Base-by-base conservation (phyloP, 2,329 filamentous ascomycete genomes). In the Aspergillus sp. region DNA sequence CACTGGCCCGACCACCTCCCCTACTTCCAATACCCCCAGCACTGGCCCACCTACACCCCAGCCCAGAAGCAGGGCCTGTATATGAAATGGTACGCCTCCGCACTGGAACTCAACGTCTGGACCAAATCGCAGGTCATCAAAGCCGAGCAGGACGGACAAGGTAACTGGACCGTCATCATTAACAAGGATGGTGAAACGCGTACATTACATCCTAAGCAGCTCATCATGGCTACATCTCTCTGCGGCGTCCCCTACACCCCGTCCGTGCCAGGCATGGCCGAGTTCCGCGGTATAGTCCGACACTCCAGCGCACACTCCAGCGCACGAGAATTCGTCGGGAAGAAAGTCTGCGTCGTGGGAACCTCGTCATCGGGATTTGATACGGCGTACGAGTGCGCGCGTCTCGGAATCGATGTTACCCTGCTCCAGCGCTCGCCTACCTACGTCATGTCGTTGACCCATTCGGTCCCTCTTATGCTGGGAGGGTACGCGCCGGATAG, bases 41-140 rank as follows among this genome's bases (percentile, higher is more conserved):
- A 66, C 51, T 72, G 69, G 69, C 70, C 70, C 14, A 71, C 66
- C 1, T 72, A 66, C 48, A 71, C 69, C 15, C 70, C 70, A 1
- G 67, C 66, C 12, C 62, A 69, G 46, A 71, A 72, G 62, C 64
- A 66, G 50, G 69, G 60, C 15, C 31, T 64, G 3, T 72, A 65
- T 44, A 62, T 71, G 61, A 57, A 70, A 51, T 69, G 64, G 66
- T 72, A 72, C 49, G 66, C 68, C 1, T 62, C 58, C 9, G 62
- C 63, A 8, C 52, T 70, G 19, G 68, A 70, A 41, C 59, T 70
- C 3, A 67, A 67, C 31, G 59, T 66, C 44, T 70, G 68, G 68
- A 66, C 62, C 33, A 67, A 64, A 31, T 64, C 67, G 2, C 45
- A 56, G 33, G 60, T 69, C 27, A 57, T 64, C 4, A 62, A 56